Base-by-base conservation (phyloP, 352 stramenopile species). In the Phytophthora syringae region DNA sequence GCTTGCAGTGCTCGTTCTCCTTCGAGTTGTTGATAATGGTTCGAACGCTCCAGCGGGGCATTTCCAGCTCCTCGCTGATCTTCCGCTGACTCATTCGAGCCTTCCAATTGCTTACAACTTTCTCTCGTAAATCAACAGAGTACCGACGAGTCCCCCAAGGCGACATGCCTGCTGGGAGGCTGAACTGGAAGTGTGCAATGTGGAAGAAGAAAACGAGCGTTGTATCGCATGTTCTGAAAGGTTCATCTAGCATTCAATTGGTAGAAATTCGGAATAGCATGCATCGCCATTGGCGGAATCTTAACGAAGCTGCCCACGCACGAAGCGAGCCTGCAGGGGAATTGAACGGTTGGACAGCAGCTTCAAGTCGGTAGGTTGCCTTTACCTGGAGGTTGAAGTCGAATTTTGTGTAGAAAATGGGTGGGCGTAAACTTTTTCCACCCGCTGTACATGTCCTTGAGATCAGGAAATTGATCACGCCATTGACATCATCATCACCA, bases 21-120 rank as follows among this genome's bases (percentile, higher is more conserved):
- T 49, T 44, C 21, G 37, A 37, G 50, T 39, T 5, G 12, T 57
- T 22, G n/a, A 57, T 57, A 22, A 57, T 57, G 10, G 37, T 48
- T 4, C 50, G 34, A 1, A 57, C 50, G 20, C 32, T 39, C 32
- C 32, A 39, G 11, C 32, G 32, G 2, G 32, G 32, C 32, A 39
- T 39, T 9, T 13, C 7, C 12, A 39, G 12, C 7, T 39, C 32
- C 4, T 16, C 11, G 12, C 32, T 39, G 12, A 39, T 39, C 32
- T 39, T 39, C 4, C 32, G 32, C 2, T 3, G 5, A 9, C 32
- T 39, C 2, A 16, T 16, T 2, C 32, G 4, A 3, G 32, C 12
- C 3, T 9, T 3, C 32, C 32, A 39, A 3, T 39, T 39, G 2
- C 12, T 3, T 2, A 39, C 12, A 39, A 39, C 32, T 13, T 9